Evolutionary conservation across 2,329 filamentous ascomycete species (phyloP).

Genomic region (Hypoxylon sp.): DNA sequence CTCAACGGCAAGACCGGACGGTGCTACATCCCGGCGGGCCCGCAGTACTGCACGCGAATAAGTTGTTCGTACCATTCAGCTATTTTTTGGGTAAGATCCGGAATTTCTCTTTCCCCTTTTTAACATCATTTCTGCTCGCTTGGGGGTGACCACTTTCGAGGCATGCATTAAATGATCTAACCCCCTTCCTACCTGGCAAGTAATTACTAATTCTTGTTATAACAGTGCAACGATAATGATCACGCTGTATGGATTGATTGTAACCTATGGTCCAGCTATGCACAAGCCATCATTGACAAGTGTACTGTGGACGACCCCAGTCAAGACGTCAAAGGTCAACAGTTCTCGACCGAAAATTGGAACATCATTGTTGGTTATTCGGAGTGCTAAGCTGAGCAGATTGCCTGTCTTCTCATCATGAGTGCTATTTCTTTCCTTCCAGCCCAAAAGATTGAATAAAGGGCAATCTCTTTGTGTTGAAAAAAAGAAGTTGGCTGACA

Average conservation of each 20-base stretch:
- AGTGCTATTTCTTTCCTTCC: background rate
- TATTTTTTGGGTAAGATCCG: too few relatives aligned
- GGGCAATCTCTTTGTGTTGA: background rate
- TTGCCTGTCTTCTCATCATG: too few relatives aligned
- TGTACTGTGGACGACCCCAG: conserved; percentile 21
- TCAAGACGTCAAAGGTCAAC: conserved; percentile 15
- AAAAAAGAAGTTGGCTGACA: background rate
- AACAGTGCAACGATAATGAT: conserved; percentile 34
- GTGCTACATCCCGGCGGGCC: conserved; percentile 23
- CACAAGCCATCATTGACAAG: conserved; percentile 23
- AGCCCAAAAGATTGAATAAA: background rate
- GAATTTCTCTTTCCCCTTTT: too few relatives aligned
- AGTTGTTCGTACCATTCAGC: conserved; percentile 26
- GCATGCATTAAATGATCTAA: too few relatives aligned
- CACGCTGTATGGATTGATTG: conserved; percentile 23
- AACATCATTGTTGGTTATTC: conserved; percentile 31
- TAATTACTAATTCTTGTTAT: too few relatives aligned
- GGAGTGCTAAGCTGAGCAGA: background rate
- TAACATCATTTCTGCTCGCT: too few relatives aligned
- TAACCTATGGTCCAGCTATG: conserved; percentile 22
- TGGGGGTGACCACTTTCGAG: too few relatives aligned
- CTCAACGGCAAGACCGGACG: conserved; percentile 13
- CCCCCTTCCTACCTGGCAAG: too few relatives aligned
- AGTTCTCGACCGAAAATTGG: conserved; percentile 19
- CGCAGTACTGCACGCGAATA: conserved; percentile 27